These are phyloP conservation scores for Tricholoma sp. DNA, from an alignment of 768 basidiomycete species.

Conservation along the genomic window DNA sequence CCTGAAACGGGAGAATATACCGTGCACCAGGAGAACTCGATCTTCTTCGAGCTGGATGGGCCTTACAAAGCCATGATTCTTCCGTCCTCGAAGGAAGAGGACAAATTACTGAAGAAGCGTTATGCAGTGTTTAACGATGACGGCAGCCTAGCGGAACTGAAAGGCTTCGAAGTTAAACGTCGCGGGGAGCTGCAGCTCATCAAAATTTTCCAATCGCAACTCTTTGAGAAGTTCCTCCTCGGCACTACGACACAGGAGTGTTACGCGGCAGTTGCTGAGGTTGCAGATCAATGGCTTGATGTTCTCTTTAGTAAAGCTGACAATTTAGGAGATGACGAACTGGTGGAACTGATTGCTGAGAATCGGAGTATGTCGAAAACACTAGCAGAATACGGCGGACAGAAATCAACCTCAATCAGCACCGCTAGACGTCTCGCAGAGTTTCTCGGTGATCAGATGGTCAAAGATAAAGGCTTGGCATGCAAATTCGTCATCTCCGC, in stretches of 20 bases:
- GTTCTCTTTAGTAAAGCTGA: constrained; percentile 85
- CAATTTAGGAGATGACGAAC: constrained; percentile 83
- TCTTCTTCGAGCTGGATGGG: constrained; percentile 98
- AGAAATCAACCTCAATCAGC: constrained; percentile 98
- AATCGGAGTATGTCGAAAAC: constrained; percentile 98
- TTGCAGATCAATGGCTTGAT: constrained; percentile 97
- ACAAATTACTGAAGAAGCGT: constrained; percentile 96
- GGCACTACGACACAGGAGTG: constrained; percentile 93
- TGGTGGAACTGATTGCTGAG: constrained; percentile 97
- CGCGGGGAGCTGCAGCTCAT: constrained; percentile 96
- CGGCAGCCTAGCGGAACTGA: constrained; percentile 94
- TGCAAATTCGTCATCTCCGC: constrained; percentile 99
- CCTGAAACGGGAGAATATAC: constrained; percentile 78
- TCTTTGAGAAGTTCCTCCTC: constrained; percentile 96
- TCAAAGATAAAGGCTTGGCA: constrained; percentile 97
- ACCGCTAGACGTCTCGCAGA: constrained; percentile 94
- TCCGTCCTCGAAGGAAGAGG: constrained; percentile 98
- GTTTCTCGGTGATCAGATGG: constrained; percentile 97
- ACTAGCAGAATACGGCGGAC: constrained; percentile 89
- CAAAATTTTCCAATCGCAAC: constrained; percentile 98
- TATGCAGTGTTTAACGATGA: constrained; percentile 99
- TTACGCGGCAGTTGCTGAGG: constrained; percentile 87
- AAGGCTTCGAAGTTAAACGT: constrained; percentile 98
- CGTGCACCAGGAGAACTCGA: constrained; percentile 93
- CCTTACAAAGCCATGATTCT: constrained; percentile 99